Evolutionary conservation across 1,284 basidiomycete genomes (phyloP), one percentile per base, ranked within the genome.

Genomic region (Ustilago sp.): DNA sequence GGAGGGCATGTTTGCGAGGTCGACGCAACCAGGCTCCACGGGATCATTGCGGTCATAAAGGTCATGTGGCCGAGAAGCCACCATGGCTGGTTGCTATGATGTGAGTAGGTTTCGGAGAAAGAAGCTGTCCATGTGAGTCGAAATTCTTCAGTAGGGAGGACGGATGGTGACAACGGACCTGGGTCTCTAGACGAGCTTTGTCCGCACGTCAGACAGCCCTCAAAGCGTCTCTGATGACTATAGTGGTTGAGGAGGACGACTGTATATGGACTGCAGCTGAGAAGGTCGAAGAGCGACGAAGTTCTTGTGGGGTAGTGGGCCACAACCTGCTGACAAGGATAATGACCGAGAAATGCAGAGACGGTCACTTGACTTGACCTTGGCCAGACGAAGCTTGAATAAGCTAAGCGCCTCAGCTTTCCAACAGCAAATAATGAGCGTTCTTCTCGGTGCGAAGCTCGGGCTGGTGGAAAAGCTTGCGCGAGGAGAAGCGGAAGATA

Each of bases 1-100:
- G 1, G 67, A 67, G 4, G 67, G 66, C 66, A 74, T 47, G 51
- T 59, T 56, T 36, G 59, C 60, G 28, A 74, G 66, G 56, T 69
- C 72, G 41, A 35, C 32, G 34, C 58, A 67, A 32, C 34, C 59
- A 4, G 57, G 48, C 28, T 67, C 64, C 17, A 52, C 38, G 8
- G 57, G 50, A 19, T 63, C 28, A 13, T 50, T 32, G 6, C 23
- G 31, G 28, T 50, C 48, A 17, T 50, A 31, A 50, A 50, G 4
- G 13, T 50, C 63, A 8, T 48, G 48, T 60, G 34, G 13, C 0
- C 31, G 4, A 7, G 51, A n/a, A 11, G 32, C 48, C 34, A 28
- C 47, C 69, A 67, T 66, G 13, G 36, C n/a, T 51, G 23, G 28
- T 17, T 43, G 28, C 17, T 48, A 2, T 11, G n/a, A 17, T n/a